Evolutionary conservation across 805 yeast species (phyloP).

Genomic region (Cyberlindnera mrakii): DNA sequence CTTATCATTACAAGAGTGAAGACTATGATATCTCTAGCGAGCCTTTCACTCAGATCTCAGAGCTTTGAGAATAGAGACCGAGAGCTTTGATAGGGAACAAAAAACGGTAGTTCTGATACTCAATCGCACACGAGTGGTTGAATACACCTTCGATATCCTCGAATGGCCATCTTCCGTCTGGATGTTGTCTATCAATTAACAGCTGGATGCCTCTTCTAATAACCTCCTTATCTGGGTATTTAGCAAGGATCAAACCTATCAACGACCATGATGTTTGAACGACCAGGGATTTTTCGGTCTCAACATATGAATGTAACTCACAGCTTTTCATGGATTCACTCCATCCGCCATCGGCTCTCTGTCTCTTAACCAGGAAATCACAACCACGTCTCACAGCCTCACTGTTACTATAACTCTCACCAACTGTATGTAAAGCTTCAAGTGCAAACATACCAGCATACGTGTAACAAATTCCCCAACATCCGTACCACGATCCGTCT

Average conservation of each 20-base stretch:
- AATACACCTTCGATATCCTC: slow-evolving; percentile 94
- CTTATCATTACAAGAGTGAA: neutral
- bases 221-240: slow-evolving; percentile 64
- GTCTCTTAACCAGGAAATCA: slow-evolving; percentile 72
- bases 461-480: slow-evolving; percentile 96
- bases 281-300: slow-evolving; percentile 53
- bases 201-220: slow-evolving; percentile 59
- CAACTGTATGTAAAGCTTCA: slow-evolving; percentile 78
- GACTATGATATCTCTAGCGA: slow-evolving; percentile 5
- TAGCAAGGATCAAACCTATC: slow-evolving; percentile 73
- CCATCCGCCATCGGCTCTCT: slow-evolving; percentile 93
- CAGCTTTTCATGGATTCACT: slow-evolving; percentile 90
- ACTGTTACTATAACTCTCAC: slow-evolving; percentile 55
- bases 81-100: slow-evolving; percentile 89
- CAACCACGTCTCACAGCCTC: slow-evolving; percentile 68
- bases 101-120: slow-evolving; percentile 89
- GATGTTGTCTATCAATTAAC: slow-evolving; percentile 58
- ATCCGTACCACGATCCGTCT: slow-evolving; percentile 98
- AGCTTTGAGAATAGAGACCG: slow-evolving; percentile 49
- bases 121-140: slow-evolving; percentile 91
- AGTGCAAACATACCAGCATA: slow-evolving; percentile 98
- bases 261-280: slow-evolving; percentile 94
- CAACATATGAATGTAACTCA: slow-evolving; percentile 73
- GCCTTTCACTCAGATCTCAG: slow-evolving; percentile 5
- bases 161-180: slow-evolving; percentile 78